phyloP scores from a whole-genome alignment of 1,139 yeast species.

The Candida neerlandica region DNA sequence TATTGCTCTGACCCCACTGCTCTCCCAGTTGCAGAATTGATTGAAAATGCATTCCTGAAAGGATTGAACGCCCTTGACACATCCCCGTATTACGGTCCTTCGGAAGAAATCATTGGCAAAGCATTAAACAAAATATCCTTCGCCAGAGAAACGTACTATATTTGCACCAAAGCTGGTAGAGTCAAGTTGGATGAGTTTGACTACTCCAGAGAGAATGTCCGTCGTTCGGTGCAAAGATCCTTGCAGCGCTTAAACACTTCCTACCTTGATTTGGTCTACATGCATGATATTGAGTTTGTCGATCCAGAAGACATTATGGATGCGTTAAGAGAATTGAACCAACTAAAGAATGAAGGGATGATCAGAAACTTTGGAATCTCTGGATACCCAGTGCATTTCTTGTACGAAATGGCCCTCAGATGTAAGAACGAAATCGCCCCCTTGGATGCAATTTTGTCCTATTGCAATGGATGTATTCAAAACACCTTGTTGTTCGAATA shows the following conservation, averaged over 20 bases:
- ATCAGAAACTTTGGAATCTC: conserved; percentile 74
- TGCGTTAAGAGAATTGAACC: conserved; percentile 63
- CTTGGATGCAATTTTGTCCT: conserved; percentile 75
- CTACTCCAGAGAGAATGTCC: conserved; percentile 62
- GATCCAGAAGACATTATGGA: conserved; percentile 52
- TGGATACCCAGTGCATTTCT: conserved; percentile 80
- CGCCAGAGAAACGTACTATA: conserved; percentile 64
- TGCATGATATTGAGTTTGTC: conserved; percentile 90
- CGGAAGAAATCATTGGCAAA: conserved; percentile 72
- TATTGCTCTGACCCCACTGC: conserved; percentile 67
- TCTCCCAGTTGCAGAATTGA: conserved; percentile 58
- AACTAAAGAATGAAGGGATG: conserved; percentile 64
- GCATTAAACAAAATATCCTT: conserved; percentile 52
- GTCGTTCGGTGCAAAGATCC: conserved; percentile 66
- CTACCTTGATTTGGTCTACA: conserved; percentile 77
- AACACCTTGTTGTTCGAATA: conserved; percentile 59
- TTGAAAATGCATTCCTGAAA: conserved; percentile 58
- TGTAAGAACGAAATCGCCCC: conserved; percentile 46
- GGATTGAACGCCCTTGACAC: conserved; percentile 87
- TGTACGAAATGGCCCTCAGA: conserved; percentile 50
- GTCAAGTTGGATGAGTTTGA: conserved; percentile 69
- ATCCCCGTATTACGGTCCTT: conserved; percentile 91
- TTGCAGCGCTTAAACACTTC: conserved; percentile 62
- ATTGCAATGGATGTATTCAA: conserved; percentile 83
- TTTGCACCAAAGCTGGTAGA: conserved; percentile 90